These are phyloP conservation scores for Boletus vermiculosoides DNA, from an alignment of 768 basidiomycete genomes.

Conservation along the genomic window DNA sequence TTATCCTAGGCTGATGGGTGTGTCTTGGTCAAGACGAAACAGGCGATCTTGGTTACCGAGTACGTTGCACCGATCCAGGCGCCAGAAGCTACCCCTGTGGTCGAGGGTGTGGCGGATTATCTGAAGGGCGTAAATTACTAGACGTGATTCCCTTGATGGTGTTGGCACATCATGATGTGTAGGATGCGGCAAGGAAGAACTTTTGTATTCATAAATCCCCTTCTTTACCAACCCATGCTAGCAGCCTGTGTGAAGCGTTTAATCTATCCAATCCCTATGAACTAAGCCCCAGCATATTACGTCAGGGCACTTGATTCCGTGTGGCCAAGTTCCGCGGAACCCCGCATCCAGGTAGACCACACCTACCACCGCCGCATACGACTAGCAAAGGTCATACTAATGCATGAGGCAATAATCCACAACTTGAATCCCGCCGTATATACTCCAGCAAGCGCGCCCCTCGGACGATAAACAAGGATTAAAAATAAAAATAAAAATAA, in stretches of 20 bases:
- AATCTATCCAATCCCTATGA: not conserved
- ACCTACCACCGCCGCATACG: too few species aligned
- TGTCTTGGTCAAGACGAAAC: conserved; percentile 73
- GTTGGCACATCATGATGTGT: conserved; percentile 3
- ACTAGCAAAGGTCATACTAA: too few species aligned
- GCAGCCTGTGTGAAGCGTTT: not conserved
- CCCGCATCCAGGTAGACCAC: too few species aligned
- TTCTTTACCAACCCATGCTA: not conserved
- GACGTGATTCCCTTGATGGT: not conserved
- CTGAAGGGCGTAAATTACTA: conserved; percentile 61
- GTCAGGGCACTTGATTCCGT: too few species aligned
- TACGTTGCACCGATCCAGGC: conserved; percentile 68
- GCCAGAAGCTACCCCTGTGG: conserved; percentile 61
- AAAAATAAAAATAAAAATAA: too few species aligned
- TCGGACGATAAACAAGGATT: too few species aligned
- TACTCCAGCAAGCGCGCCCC: too few species aligned
- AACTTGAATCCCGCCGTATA: too few species aligned
- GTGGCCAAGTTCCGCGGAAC: too few species aligned
- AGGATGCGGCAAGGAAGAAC: conserved; percentile 5
- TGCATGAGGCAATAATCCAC: too few species aligned
- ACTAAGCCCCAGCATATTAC: not conserved
- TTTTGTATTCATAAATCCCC: conserved; percentile 11
- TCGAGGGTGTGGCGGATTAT: conserved; percentile 76
- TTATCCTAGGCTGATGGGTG: conserved; percentile 65
- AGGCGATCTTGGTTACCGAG: conserved; percentile 80